Conservation (phyloP, 306 rosid genomes). For the Quercus wislizeni region DNA sequence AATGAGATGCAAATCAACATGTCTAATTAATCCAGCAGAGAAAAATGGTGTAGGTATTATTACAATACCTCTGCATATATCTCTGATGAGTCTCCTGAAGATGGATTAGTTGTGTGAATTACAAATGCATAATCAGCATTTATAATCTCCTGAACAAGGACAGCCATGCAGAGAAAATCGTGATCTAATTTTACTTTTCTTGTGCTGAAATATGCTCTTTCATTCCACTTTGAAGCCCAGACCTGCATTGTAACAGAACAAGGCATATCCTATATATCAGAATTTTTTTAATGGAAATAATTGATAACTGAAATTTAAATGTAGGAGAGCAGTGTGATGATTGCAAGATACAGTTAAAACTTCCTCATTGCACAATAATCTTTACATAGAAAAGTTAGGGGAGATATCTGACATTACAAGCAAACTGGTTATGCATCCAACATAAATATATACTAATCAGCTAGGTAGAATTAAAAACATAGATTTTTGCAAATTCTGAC, state of each 20-base stretch:
- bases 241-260: conserved; percentile 53
- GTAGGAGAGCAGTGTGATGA: conserved; percentile 3
- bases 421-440: not conserved
- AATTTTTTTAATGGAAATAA: not conserved
- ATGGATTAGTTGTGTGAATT: conserved; percentile 93
- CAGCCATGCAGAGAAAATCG: conserved; percentile 94
- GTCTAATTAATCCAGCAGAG: not conserved
- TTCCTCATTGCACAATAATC: not conserved
- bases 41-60: not conserved
- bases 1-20: conserved; percentile 9
- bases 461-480: not conserved
- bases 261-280: conserved; percentile 16
- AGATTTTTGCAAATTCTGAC: not conserved
- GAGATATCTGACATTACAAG: not conserved
- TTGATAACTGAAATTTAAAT: conserved; percentile 5
- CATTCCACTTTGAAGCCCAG: conserved; percentile 99
- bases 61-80: conserved; percentile 89
- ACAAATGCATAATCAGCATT: conserved; percentile 98
- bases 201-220: conserved; percentile 95
- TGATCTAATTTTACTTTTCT: conserved; percentile 90
- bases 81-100: conserved; percentile 95
- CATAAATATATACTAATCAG: not conserved
- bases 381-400: conserved; percentile 7
- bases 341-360: conserved; percentile 8
- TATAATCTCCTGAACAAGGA: conserved; percentile 93